Conservation (phyloP, 306 rosid genomes). For the Prunus salicina region DNA sequence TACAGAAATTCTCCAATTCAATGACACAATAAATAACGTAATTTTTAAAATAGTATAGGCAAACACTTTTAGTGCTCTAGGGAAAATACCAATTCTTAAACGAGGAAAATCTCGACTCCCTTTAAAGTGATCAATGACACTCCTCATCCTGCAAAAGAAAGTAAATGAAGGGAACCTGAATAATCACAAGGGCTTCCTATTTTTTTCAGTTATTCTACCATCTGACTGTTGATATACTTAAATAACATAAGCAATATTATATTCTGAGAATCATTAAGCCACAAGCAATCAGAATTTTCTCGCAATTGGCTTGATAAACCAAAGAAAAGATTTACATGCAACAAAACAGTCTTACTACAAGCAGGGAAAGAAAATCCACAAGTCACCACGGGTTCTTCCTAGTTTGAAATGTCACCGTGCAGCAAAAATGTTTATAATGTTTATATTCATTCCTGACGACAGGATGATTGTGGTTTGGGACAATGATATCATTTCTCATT, state of each 20-base stretch:
- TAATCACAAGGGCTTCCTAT: background rate
- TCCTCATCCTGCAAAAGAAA: constrained; percentile 71
- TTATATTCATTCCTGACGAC: background rate
- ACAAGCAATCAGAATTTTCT: background rate
- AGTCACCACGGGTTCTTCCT: background rate
- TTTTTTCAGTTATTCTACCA: background rate
- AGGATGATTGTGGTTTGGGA: background rate
- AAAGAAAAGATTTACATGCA: background rate
- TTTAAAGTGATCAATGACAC: constrained; percentile 77
- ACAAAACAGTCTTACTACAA: background rate
- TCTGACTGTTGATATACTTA: background rate
- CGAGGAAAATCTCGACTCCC: constrained; percentile 79
- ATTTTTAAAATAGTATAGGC: background rate
- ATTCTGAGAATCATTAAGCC: background rate
- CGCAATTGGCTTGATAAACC: background rate
- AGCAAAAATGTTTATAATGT: background rate
- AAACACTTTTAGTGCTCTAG: constrained; percentile 10
- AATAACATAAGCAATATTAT: background rate
- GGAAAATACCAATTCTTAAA: constrained; percentile 61
- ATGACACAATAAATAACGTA: background rate
- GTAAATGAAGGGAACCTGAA: background rate
- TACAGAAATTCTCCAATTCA: constrained; percentile 14
- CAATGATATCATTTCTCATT: background rate
- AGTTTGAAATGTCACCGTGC: background rate
- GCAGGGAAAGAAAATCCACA: background rate